Conservation (phyloP, 768 basidiomycete genomes). For the Boletus sp. region DNA sequence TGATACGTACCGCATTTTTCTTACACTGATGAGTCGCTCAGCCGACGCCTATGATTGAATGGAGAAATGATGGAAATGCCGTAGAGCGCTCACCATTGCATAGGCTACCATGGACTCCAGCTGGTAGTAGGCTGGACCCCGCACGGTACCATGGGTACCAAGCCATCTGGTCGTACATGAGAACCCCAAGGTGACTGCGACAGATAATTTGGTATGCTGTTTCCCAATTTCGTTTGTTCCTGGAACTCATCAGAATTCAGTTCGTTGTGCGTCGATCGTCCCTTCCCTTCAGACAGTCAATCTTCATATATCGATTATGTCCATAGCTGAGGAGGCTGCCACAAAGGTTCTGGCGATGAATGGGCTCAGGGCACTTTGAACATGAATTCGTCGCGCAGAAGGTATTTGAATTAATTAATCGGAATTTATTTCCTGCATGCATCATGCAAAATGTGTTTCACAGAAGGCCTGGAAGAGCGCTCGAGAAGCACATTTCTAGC, state of each 20-base stretch:
- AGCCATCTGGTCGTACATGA: not conserved
- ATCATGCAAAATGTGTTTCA: not conserved
- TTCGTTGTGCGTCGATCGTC: too few species aligned
- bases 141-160: not conserved
- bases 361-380: not conserved
- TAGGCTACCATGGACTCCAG: not conserved
- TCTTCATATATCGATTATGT: too few species aligned
- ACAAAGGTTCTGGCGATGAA: too few species aligned
- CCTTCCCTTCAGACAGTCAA: not conserved
- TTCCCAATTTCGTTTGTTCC: not conserved
- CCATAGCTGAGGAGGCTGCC: too few species aligned
- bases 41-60: not conserved
- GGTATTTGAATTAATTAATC: not conserved
- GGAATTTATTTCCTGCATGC: not conserved
- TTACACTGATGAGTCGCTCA: not conserved
- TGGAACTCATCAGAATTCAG: not conserved
- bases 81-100: not conserved
- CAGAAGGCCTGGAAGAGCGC: not conserved
- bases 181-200: not conserved
- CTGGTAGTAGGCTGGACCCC: too few species aligned
- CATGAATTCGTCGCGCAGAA: not conserved
- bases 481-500: not conserved
- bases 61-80: not conserved
- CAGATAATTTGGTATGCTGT: not conserved
- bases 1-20: not conserved